Conservation (phyloP, 1,284 basidiomycete species). For the Thecaphora thlaspeos region DNA sequence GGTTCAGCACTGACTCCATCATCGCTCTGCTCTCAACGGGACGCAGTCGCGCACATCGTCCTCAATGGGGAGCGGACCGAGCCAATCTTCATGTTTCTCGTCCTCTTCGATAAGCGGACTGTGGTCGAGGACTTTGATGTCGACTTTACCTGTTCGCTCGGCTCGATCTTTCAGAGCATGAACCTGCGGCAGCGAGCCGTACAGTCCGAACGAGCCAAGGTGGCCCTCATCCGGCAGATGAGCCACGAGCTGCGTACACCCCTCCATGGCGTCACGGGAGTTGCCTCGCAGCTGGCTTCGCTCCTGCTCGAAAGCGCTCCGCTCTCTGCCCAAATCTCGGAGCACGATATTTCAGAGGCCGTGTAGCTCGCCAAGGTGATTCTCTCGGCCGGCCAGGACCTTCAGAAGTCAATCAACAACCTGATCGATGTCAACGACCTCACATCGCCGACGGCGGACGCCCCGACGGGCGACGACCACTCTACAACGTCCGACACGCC, state of each 20-base stretch:
- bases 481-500: neutral
- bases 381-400: neutral
- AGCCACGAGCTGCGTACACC: conserved; percentile 1
- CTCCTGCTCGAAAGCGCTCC: neutral
- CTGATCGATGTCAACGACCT: neutral
- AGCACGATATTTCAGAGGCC: neutral
- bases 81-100: neutral
- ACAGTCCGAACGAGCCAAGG: neutral
- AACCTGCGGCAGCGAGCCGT: neutral
- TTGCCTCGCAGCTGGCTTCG: neutral
- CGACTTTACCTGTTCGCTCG: neutral
- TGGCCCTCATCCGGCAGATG: neutral
- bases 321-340: no score
- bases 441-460: neutral
- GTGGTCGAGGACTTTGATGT: neutral
- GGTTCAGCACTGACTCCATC: no score
- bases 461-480: neutral
- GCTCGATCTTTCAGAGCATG: neutral
- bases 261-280: neutral
- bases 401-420: neutral
- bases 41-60: neutral
- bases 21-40: no score
- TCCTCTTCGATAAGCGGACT: neutral
- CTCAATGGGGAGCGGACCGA: neutral
- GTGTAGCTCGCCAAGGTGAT: neutral